These are phyloP conservation scores for Nothophoma quercina DNA, from an alignment of 2,329 filamentous ascomycete species.

Conservation along the genomic window DNA sequence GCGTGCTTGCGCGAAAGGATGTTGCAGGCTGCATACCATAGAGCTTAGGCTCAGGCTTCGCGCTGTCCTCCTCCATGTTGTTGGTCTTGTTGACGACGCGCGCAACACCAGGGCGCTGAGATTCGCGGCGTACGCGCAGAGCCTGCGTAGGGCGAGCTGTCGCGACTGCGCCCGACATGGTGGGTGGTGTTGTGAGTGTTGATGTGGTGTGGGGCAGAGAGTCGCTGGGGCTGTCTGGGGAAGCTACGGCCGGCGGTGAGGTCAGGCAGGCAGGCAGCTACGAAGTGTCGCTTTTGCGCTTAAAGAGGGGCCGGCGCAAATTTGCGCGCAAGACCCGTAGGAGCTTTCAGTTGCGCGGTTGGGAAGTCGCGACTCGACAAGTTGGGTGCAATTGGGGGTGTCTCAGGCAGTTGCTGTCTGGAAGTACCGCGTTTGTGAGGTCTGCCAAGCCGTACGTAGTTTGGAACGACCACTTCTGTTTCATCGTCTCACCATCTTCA, in stretches of 20 bases:
- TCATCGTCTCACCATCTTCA: slow-evolving; percentile 2
- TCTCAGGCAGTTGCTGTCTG: slow-evolving; percentile 15
- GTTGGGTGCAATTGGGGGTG: slow-evolving; percentile 1
- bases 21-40: slow-evolving; percentile 34
- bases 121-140: slow-evolving; percentile 53
- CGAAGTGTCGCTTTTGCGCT: neutral
- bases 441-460: slow-evolving; percentile 3
- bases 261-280: slow-evolving; percentile 6
- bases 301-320: slow-evolving; percentile 15
- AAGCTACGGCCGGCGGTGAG: slow-evolving; percentile 18
- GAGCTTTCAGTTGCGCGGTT: slow-evolving; percentile 9
- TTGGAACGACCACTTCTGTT: neutral
- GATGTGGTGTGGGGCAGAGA: slow-evolving; percentile 8
- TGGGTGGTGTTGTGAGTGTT: slow-evolving; percentile 9
- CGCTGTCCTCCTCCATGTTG: slow-evolving; percentile 39
- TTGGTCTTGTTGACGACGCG: slow-evolving; percentile 35
- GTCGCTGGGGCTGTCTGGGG: slow-evolving; percentile 14
- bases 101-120: slow-evolving; percentile 51
- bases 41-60: slow-evolving; percentile 41
- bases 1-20: neutral
- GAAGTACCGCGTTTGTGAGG: slow-evolving; percentile 13
- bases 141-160: slow-evolving; percentile 50
- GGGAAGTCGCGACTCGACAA: slow-evolving; percentile 3
- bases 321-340: slow-evolving; percentile 16
- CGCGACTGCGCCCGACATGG: slow-evolving; percentile 46